Percentiles rank a stretch among this genome's conserved stretches.
Evolutionary conservation across 2,329 filamentous ascomycete species (phyloP).

Genomic region (Venturia carpophila): DNA sequence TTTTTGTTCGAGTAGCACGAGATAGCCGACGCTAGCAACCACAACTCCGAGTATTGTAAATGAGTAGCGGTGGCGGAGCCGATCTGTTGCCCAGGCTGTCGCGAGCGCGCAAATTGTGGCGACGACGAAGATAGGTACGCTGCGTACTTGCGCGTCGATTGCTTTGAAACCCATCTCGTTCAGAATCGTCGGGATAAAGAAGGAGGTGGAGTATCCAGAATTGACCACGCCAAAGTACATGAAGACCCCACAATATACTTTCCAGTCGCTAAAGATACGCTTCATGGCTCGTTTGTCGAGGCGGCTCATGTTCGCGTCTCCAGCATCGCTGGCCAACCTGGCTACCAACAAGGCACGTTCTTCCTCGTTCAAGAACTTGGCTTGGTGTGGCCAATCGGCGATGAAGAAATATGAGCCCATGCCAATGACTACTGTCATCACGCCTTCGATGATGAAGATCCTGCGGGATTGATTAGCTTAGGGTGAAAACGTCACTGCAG

Average conservation of each 20-base stretch:
- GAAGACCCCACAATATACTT: conserved; percentile 37
- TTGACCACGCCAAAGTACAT: conserved; percentile 34
- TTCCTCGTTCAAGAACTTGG: conserved; percentile 40
- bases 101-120: conserved; percentile 33
- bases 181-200: conserved; percentile 38
- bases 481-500: conserved; percentile 3
- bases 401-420: conserved; percentile 28
- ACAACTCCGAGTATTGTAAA: conserved; percentile 47
- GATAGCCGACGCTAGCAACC: conserved; percentile 48
- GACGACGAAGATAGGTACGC: conserved; percentile 34
- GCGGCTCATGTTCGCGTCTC: conserved; percentile 44
- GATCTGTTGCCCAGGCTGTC: conserved; percentile 44
- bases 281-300: conserved; percentile 42
- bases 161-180: conserved; percentile 36
- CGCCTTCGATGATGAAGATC: conserved; percentile 28
- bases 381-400: conserved; percentile 38
- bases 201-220: conserved; percentile 39
- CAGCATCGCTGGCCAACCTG: conserved; percentile 37
- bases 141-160: conserved; percentile 33
- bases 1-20: conserved; percentile 45
- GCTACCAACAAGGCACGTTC: conserved; percentile 38
- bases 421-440: conserved; percentile 25
- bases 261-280: conserved; percentile 42
- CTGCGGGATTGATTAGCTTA: conserved; percentile 17
- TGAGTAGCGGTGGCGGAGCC: conserved; percentile 43